Evolutionary conservation across 2,329 filamentous ascomycete species (phyloP).

Genomic region (Aspergillus sojae): DNA sequence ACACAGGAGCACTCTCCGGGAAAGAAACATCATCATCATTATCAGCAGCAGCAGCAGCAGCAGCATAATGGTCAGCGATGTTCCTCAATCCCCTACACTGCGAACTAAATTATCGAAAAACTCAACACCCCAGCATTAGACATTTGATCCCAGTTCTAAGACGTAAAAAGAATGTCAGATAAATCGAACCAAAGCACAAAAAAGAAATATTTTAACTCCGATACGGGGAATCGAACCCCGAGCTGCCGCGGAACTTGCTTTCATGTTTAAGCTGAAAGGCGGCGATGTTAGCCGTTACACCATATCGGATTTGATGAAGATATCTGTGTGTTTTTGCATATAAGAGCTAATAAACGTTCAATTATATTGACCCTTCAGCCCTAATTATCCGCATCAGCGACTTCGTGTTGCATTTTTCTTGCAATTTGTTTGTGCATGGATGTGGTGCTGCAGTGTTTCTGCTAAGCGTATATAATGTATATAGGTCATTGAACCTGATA

Average conservation of each 20-base stretch:
- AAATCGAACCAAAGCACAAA: neutral
- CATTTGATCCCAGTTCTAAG: neutral
- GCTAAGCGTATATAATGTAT: too few species aligned
- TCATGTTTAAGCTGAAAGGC: slow-evolving; percentile 8
- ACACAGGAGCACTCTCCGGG: neutral
- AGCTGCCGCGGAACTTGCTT: slow-evolving; percentile 9
- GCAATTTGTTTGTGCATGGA: too few species aligned
- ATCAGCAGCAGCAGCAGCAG: too few species aligned
- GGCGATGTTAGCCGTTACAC: slow-evolving; percentile 18
- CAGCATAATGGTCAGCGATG: too few species aligned
- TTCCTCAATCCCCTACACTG: neutral
- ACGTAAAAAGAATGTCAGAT: too few species aligned
- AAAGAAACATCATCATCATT: too few species aligned
- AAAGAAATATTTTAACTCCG: slow-evolving; percentile 4
- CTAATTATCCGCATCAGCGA: neutral
- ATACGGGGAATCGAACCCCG: slow-evolving; percentile 19
- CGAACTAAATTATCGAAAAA: neutral
- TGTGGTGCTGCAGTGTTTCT: neutral
- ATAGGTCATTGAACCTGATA: neutral
- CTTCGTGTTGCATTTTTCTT: too few species aligned
- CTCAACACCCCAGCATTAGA: neutral
- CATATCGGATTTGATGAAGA: slow-evolving; percentile 10
- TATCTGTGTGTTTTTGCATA: neutral
- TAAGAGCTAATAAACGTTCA: accelerated
- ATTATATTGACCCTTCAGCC: too few species aligned